These are phyloP conservation scores for Gossypium laxum DNA, from an alignment of 441 rosid species.

Conservation along the genomic window DNA sequence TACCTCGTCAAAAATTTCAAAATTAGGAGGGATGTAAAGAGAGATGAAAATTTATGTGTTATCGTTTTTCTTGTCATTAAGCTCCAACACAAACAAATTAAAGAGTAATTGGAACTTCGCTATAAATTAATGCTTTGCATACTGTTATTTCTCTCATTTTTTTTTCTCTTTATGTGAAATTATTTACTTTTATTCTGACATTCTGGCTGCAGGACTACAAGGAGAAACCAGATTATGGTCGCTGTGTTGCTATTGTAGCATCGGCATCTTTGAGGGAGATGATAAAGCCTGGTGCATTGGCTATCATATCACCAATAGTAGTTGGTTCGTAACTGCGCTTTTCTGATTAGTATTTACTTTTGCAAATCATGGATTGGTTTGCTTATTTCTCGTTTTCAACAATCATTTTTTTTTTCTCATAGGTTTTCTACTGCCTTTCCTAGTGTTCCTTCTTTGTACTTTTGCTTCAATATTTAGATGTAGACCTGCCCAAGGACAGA, in stretches of 20 bases:
- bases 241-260: conserved; percentile 95
- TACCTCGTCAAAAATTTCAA: background rate
- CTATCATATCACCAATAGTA: conserved; percentile 70
- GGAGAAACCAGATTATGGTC: conserved; percentile 96
- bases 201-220: conserved; percentile 55
- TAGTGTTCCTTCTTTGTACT: background rate
- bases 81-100: background rate
- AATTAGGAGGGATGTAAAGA: background rate
- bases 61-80: background rate
- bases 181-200: background rate
- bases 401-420: background rate
- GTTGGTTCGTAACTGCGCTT: conserved; percentile 43
- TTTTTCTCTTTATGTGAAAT: background rate
- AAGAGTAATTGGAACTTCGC: background rate
- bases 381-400: background rate
- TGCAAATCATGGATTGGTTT: background rate
- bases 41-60: background rate
- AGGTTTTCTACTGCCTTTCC: background rate
- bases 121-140: background rate
- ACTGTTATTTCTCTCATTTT: background rate
- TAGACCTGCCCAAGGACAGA: too few species aligned
- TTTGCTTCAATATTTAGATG: background rate
- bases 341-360: background rate
- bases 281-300: conserved; percentile 96
- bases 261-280: conserved; percentile 91